Conservation (phyloP, 2,329 filamentous ascomycete species). For the Colletotrichum sp. region DNA sequence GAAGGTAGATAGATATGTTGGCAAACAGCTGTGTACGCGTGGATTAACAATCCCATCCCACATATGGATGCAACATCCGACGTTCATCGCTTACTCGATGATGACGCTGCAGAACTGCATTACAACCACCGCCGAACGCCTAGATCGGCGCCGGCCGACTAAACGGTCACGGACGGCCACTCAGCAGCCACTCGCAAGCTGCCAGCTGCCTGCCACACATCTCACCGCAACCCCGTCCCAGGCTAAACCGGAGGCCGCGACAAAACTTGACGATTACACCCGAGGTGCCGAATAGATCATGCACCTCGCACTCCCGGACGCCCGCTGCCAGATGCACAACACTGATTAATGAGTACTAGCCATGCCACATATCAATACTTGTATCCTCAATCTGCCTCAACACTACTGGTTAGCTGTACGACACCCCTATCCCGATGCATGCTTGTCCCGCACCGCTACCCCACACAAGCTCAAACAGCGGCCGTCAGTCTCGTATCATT, state of each 20-base stretch:
- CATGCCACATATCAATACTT: conserved; percentile 8
- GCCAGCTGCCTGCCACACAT: background rate
- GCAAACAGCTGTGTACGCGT: background rate
- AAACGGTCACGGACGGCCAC: background rate
- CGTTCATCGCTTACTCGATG: background rate
- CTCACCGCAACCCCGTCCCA: background rate
- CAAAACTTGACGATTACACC: background rate
- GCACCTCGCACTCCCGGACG: background rate
- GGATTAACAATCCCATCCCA: background rate
- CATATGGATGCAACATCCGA: background rate
- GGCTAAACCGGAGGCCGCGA: background rate
- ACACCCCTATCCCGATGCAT: background rate
- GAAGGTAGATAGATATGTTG: background rate
- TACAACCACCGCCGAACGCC: background rate
- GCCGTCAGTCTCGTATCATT: conserved; percentile 10
- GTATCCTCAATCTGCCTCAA: background rate
- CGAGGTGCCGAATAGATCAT: background rate
- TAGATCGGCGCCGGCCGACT: background rate
- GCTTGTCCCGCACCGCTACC: background rate
- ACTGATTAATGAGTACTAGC: conserved; percentile 1
- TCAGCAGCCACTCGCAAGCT: background rate
- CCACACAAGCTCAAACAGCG: conserved; percentile 6
- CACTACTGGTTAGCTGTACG: background rate
- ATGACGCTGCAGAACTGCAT: conserved; percentile 11
- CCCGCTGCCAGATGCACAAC: conserved; percentile 1